Base-by-base conservation (phyloP, 495 filamentous ascomycete species). In the Glonium stellatum region DNA sequence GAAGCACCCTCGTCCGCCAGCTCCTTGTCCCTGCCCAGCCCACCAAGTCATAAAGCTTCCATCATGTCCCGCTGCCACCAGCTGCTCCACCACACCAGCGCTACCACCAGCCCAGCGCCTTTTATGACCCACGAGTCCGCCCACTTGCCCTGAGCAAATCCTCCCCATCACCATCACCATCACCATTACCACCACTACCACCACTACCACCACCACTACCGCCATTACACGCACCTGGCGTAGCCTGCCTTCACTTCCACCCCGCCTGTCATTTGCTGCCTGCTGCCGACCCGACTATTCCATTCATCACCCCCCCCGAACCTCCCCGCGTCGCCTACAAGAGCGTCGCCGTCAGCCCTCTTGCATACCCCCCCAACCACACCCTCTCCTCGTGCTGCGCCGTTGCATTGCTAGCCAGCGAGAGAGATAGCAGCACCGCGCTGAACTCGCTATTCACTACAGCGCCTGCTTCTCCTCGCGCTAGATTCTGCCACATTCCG, bases 1-100 rank as follows among this genome's bases (percentile, higher is more conserved):
- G 48, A 56, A 49, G 15, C 4, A 54, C 25, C 34, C 60, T 42
- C 36, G 36, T 39, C 36, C 8, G 36, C 18, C 13, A 22, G 34
- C 42, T 36, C n/a, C 55, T 47, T 54, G 58, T 58, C 63, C 63
- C 59, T 65, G 63, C 59, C 63, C 39, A 44, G 58, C 63, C 51
- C 59, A 58, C 51, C 54, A 2, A 25, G n/a, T 55, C 42, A 61
- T 61, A 61, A 61, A 65, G 55, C 54, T 48, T 25, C 48, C 50
- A 62, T 54, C 63, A 62, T 62, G 63, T 54, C 63, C 63, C 63
- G 59, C 63, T 37, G 27, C 48, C 39, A 13, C 4, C 13, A 44
- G 13, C 27, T 58, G 59, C 47, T 27, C 23, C 13, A 44, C 12
- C 39, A 18, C 4, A 44, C 18, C 18, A 15, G 15, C 36, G 8